Conservation (phyloP, 1,284 basidiomycete species). For the Sanghuangporus baumii region DNA sequence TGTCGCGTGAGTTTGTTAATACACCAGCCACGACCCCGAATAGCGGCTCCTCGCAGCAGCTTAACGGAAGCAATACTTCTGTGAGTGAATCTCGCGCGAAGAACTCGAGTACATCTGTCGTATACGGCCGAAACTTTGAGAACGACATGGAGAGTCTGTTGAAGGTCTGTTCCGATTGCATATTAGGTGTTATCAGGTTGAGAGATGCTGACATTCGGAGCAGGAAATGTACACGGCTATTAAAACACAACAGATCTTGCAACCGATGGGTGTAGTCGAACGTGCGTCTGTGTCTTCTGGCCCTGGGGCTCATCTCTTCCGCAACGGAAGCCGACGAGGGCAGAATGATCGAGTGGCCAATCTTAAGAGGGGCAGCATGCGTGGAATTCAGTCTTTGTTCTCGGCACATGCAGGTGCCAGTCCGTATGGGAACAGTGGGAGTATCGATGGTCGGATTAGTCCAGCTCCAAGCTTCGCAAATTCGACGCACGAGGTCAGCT, state of each 20-base stretch:
- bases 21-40: slow-evolving; percentile 16
- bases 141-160: slow-evolving; percentile 78
- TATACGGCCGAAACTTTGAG: slow-evolving; percentile 73
- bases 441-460: slow-evolving; percentile 79
- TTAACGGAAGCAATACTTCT: slow-evolving; percentile 21
- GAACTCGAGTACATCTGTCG: slow-evolving; percentile 28
- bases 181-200: not conserved
- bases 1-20: slow-evolving; percentile 49
- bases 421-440: slow-evolving; percentile 76
- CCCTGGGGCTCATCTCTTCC: slow-evolving; percentile 43
- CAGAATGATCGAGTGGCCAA: slow-evolving; percentile 66
- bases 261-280: slow-evolving; percentile 51
- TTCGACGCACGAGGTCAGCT: slow-evolving; percentile 70
- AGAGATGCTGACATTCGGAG: not conserved
- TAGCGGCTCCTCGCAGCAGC: slow-evolving; percentile 16
- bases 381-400: slow-evolving; percentile 77
- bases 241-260: slow-evolving; percentile 86
- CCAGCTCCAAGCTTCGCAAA: slow-evolving; percentile 87
- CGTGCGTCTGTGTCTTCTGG: slow-evolving; percentile 51
- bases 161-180: slow-evolving; percentile 48
- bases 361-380: slow-evolving; percentile 86
- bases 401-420: slow-evolving; percentile 52
- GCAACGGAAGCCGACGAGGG: slow-evolving; percentile 64
- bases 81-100: slow-evolving; percentile 25
- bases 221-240: slow-evolving; percentile 94